These are phyloP conservation scores for Agarophyton chilense DNA, from an alignment of 23 red algal genomes.

Conservation along the genomic window DNA sequence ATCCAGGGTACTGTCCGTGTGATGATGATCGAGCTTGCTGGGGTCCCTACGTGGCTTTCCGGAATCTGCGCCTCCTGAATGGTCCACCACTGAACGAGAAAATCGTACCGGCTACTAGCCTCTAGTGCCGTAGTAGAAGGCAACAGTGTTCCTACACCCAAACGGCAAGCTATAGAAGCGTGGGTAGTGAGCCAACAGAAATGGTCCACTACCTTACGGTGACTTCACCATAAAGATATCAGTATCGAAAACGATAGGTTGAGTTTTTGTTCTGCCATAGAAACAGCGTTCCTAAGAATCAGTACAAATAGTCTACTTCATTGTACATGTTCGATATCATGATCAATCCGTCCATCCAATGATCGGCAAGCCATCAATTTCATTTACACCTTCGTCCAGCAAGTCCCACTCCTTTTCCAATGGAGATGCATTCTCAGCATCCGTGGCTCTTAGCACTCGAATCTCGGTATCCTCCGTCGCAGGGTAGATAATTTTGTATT, in stretches of 20 bases:
- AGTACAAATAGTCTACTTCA: too few relatives aligned
- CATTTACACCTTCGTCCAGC: conserved; percentile 53
- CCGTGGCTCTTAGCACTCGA: conserved; percentile 1
- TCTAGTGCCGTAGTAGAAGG: too few relatives aligned
- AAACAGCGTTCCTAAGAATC: background rate
- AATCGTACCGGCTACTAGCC: too few relatives aligned
- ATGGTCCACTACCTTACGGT: too few relatives aligned
- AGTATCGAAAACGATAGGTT: background rate
- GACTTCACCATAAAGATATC: background rate
- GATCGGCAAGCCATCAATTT: conserved; percentile 33
- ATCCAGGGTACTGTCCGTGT: too few relatives aligned
- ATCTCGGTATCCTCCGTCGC: conserved; percentile 38
- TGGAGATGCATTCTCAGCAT: conserved; percentile 1
- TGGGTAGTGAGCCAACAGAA: background rate
- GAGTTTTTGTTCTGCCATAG: background rate
- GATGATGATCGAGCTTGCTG: too few relatives aligned
- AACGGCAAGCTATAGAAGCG: background rate
- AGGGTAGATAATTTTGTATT: conserved; percentile 52
- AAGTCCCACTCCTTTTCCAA: conserved; percentile 47
- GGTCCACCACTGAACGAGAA: too few relatives aligned
- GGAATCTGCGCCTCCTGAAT: too few relatives aligned
- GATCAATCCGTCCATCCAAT: conserved; percentile 40
- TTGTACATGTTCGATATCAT: background rate
- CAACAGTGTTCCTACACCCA: too few relatives aligned
- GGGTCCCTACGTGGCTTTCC: too few relatives aligned